phyloP scores from a whole-genome alignment of 257 asterid genomes.

The Voacanga thouarsii region DNA sequence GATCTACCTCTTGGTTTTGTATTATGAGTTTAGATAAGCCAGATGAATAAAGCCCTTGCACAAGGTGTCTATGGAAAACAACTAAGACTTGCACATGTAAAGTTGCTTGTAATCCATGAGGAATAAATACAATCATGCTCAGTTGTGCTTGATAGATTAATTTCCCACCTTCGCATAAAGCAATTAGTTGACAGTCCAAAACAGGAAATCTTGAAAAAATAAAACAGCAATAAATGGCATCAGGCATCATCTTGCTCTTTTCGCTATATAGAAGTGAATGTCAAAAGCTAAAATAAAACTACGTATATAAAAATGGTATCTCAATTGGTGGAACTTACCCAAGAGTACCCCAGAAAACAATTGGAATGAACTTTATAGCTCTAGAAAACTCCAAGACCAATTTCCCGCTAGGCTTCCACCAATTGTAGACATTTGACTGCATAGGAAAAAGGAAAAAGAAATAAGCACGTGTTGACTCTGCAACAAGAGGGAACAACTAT shows the following conservation, averaged over 20 bases:
- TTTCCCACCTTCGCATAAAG: too few relatives aligned
- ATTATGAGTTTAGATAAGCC: not conserved
- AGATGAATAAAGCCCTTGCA: not conserved
- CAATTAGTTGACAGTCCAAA: not conserved
- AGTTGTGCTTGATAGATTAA: not conserved
- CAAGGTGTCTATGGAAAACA: not conserved
- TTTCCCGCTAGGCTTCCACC: conserved; percentile 93
- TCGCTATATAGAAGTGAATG: not conserved
- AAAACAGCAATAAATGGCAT: not conserved
- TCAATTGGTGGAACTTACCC: conserved; percentile 52
- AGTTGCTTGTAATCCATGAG: not conserved
- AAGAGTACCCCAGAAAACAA: conserved; percentile 81
- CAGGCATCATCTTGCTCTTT: not conserved
- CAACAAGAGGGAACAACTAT: conserved; percentile 1
- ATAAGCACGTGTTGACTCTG: conserved; percentile 5
- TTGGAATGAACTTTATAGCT: conserved; percentile 78
- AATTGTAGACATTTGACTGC: conserved; percentile 73
- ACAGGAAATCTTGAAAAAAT: not conserved
- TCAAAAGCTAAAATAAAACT: conserved; percentile 4
- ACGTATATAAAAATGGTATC: conserved; percentile 3
- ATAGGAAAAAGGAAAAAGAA: conserved; percentile 26
- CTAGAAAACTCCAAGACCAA: conserved; percentile 61
- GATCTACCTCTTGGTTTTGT: not conserved
- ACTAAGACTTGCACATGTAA: not conserved
- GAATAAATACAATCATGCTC: not conserved